These are phyloP conservation scores for Calocybe cyanea DNA, from an alignment of 768 basidiomycete genomes.

Conservation along the genomic window DNA sequence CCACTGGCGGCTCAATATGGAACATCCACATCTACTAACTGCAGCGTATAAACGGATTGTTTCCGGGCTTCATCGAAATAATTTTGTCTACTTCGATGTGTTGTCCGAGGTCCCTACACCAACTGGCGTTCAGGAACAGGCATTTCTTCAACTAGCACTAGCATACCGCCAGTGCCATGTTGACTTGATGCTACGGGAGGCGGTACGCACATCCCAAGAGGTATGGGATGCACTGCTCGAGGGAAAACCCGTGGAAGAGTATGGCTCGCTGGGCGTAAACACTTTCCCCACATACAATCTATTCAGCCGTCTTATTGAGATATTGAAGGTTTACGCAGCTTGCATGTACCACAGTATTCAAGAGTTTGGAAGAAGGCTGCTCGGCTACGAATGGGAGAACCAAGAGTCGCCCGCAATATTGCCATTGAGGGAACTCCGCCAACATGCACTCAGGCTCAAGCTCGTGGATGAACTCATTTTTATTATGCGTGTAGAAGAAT, in stretches of 20 bases:
- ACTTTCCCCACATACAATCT: not conserved
- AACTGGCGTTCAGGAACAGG: not conserved
- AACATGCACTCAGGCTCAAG: not conserved
- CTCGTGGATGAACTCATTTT: not conserved
- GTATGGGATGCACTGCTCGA: not conserved
- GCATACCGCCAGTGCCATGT: not conserved
- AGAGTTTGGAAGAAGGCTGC: slow-evolving; percentile 1
- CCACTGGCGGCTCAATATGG: no score
- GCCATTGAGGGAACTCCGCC: not conserved
- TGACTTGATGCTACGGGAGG: not conserved
- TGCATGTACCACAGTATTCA: not conserved
- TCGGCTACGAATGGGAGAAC: not conserved
- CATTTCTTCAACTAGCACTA: not conserved
- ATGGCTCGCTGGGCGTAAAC: not conserved
- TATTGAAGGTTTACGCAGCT: not conserved
- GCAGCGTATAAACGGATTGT: no score
- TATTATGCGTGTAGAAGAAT: not conserved
- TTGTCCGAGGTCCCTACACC: not conserved
- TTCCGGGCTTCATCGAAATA: no score
- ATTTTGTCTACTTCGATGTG: no score
- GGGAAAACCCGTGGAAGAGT: not conserved
- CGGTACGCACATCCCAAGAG: not conserved
- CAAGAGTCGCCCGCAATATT: not conserved
- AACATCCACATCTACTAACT: no score
- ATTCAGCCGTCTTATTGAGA: not conserved